Percentiles rank a stretch among this genome's conserved stretches.
Evolutionary conservation across 139 green algal genomes (phyloP).

Genomic region (Tetradesmus lagerheimii): DNA sequence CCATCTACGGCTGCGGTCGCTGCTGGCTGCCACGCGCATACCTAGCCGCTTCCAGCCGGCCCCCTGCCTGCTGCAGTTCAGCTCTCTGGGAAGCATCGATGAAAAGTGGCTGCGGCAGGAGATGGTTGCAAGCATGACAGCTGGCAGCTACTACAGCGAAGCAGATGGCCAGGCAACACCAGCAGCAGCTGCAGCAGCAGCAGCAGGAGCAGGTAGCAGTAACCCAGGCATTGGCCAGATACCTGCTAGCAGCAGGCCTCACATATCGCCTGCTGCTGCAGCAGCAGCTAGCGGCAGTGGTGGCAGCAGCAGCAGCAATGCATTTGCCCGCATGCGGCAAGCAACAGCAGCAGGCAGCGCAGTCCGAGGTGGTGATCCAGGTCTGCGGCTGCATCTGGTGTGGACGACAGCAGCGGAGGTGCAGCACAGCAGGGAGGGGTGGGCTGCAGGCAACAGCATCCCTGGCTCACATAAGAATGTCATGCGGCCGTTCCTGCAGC

Average conservation of each 20-base stretch:
- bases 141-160: conserved; percentile 48
- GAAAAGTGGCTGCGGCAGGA: conserved; percentile 74
- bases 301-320: conserved; percentile 33
- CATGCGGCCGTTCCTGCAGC: conserved; percentile 73
- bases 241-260: neutral
- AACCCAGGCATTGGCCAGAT: too few relatives aligned
- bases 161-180: neutral
- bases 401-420: conserved; percentile 76
- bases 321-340: neutral
- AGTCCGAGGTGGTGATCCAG: neutral
- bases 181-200: neutral
- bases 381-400: neutral
- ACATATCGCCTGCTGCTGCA: neutral
- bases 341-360: conserved; percentile 22
- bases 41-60: neutral
- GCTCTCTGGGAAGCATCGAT: conserved; percentile 74
- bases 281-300: neutral
- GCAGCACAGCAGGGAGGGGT: conserved; percentile 76
- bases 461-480: conserved; percentile 75
- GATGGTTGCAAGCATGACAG: conserved; percentile 66
- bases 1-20: conserved; percentile 72
- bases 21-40: conserved; percentile 54
- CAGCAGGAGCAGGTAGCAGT: neutral
- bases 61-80: conserved; percentile 77
- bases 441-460: conserved; percentile 72